Evolutionary conservation across 164 flowering plant genomes (phyloP), one percentile per base, ranked within the genome.

Genomic region (Warburgia ugandensis): DNA sequence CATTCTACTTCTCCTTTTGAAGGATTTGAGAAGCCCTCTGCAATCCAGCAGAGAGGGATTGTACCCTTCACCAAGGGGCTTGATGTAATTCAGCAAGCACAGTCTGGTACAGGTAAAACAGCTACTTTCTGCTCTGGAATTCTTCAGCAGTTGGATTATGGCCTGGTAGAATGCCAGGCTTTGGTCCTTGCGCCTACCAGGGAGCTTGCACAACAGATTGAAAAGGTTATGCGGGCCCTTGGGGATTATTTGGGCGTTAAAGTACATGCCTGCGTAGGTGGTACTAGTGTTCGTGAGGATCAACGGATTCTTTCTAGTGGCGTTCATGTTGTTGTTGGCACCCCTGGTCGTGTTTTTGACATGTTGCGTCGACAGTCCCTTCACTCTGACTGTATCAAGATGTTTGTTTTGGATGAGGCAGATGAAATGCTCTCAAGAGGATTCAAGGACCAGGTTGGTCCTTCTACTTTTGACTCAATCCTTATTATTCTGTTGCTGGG

Each of bases 21-120:
- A 85, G 90, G 95, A 60, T 83, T 80, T 66, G 95, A 83, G 73
- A 84, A 84, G 73, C 89, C 94, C n/a, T 83, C 90, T 56, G 94
- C 94, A 9, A 85, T 85, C 61, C 94, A 85, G 59, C 92, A 77
- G 52, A 76, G 90, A 42, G 90, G 94, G 40, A 83, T 85, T 49
- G 94, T 85, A 21, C 94, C 95, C 9, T 85, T 86, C 72, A 66
- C 73, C 76, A 75, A 80, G 67, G 95, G 87, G 0, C 84, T 83
- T 31, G 95, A 83, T 68, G 95, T 83, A 4, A 86, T 86, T 58
- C 91, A 83, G 44, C 95, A 85, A 50, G 95, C 95, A 17, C 95
- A 85, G 49, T 85, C 95, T 51, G 90, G 95, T 54, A 85, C 95
- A 21, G 95, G 94, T 31, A 83, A 85, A 53, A 84, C 86, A 5